phyloP scores from a whole-genome alignment of 164 flowering plant species.

The Nelumbo lutea region DNA sequence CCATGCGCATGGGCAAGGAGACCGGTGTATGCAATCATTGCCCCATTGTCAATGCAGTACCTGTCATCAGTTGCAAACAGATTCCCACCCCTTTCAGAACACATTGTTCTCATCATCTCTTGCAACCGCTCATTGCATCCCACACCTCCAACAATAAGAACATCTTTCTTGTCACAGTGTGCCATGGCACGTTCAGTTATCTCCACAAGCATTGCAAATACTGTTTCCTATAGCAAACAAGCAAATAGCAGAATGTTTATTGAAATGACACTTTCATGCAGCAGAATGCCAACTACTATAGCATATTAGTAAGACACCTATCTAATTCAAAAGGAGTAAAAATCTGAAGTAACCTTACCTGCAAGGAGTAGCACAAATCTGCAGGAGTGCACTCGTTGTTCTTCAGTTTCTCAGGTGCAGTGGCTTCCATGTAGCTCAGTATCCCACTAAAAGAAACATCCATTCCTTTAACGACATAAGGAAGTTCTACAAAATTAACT shows the following conservation, averaged over 20 bases:
- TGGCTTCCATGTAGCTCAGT: constrained; percentile 83
- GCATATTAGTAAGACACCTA: too few species aligned
- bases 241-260: neutral
- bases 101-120: constrained; percentile 95
- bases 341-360: constrained; percentile 34
- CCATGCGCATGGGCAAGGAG: constrained; percentile 85
- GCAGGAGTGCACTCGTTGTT: constrained; percentile 96
- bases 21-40: constrained; percentile 98
- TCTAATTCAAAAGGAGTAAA: neutral
- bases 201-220: constrained; percentile 98
- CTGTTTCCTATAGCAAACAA: constrained; percentile 54
- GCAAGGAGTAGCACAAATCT: constrained; percentile 92
- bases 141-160: constrained; percentile 95
- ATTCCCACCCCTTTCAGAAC: constrained; percentile 80
- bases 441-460: constrained; percentile 97
- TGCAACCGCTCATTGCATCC: constrained; percentile 97
- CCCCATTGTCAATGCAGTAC: constrained; percentile 92
- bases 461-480: constrained; percentile 97
- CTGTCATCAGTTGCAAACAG: constrained; percentile 88
- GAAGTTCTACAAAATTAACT: constrained; percentile 71
- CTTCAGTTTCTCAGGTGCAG: constrained; percentile 83
- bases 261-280: too few species aligned
- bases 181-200: constrained; percentile 99
- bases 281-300: too few species aligned
- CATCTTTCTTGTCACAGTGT: constrained; percentile 88